Evolutionary conservation across 2,329 filamentous ascomycete species (phyloP).

Genomic region (Apiospora phragmitis): DNA sequence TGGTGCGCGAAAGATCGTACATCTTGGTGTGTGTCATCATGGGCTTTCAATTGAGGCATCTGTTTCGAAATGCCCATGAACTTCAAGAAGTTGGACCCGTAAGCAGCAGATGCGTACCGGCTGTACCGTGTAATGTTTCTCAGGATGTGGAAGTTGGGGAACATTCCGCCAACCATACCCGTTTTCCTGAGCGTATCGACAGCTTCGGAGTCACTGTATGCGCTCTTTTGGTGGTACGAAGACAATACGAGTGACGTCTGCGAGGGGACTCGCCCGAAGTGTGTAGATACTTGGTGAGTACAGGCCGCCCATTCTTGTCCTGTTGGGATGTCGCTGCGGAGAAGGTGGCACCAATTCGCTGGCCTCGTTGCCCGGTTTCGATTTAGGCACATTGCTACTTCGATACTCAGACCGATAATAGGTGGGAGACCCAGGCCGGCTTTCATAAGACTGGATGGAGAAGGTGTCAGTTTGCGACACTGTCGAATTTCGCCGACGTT

Average conservation of each 20-base stretch:
- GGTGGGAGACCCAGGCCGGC: constrained; percentile 43
- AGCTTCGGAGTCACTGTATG: constrained; percentile 48
- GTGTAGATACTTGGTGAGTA: constrained; percentile 61
- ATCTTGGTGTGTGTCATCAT: constrained; percentile 57
- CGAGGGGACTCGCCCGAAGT: constrained; percentile 54
- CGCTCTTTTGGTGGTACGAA: constrained; percentile 48
- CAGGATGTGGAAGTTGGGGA: constrained; percentile 59
- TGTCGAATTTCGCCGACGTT: constrained; percentile 53
- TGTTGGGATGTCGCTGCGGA: constrained; percentile 28
- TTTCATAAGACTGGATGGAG: constrained; percentile 49
- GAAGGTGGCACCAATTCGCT: constrained; percentile 19
- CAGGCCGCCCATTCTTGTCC: constrained; percentile 26
- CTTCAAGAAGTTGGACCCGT: constrained; percentile 63
- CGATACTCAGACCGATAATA: constrained; percentile 18
- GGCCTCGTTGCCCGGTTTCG: constrained; percentile 17
- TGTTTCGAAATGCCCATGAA: constrained; percentile 61
- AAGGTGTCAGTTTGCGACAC: constrained; percentile 58
- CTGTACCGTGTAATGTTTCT: constrained; percentile 66
- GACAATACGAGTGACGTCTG: constrained; percentile 54
- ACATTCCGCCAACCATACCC: constrained; percentile 58
- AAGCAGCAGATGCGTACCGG: constrained; percentile 66
- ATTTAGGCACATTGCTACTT: constrained; percentile 16
- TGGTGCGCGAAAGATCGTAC: constrained; percentile 65
- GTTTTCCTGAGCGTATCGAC: constrained; percentile 50
- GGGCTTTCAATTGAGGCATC: constrained; percentile 41